phyloP scores from a whole-genome alignment of 225 moss, liverwort and hornwort genomes.

The Anthoceros angustus region DNA sequence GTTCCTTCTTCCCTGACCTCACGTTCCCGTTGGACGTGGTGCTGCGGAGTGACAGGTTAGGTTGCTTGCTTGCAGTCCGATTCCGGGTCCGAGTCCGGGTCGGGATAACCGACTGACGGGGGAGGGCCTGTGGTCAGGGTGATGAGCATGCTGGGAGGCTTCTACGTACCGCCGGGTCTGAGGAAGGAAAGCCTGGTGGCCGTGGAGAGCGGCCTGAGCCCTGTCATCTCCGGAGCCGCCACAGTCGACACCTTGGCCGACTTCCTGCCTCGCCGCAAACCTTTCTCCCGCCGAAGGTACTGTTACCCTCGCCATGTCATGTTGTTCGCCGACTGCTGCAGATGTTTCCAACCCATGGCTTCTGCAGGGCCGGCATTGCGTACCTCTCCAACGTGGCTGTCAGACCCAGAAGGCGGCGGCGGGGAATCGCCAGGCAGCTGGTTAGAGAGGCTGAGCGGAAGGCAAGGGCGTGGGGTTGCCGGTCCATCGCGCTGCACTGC shows the following conservation, averaged over 20 bases:
- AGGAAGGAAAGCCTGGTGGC: conserved; percentile 15
- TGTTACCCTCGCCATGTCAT: background rate
- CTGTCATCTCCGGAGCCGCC: conserved; percentile 10
- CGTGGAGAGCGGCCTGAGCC: conserved; percentile 8
- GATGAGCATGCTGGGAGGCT: conserved; percentile 13
- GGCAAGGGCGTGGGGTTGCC: conserved; percentile 16
- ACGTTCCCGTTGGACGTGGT: conserved; percentile 16
- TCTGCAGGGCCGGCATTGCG: conserved; percentile 17
- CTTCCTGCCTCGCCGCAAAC: conserved; percentile 16
- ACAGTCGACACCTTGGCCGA: conserved; percentile 20
- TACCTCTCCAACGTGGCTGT: conserved; percentile 19
- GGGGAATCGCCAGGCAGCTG: conserved; percentile 14
- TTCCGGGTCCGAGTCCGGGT: background rate
- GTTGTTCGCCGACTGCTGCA: background rate
- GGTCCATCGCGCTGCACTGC: conserved; percentile 16
- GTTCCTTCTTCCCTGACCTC: conserved; percentile 15
- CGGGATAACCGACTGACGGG: background rate
- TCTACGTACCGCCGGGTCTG: conserved; percentile 8
- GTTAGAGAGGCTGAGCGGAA: conserved; percentile 11
- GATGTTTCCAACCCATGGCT: background rate
- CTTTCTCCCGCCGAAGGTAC: conserved; percentile 12
- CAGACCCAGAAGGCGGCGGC: conserved; percentile 9
- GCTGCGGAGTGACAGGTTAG: conserved; percentile 15
- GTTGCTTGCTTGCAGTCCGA: background rate
- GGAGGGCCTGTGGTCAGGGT: conserved; percentile 5